Conservation (phyloP, 2,329 filamentous ascomycete species). For the Fonsecaea pugnacius region DNA sequence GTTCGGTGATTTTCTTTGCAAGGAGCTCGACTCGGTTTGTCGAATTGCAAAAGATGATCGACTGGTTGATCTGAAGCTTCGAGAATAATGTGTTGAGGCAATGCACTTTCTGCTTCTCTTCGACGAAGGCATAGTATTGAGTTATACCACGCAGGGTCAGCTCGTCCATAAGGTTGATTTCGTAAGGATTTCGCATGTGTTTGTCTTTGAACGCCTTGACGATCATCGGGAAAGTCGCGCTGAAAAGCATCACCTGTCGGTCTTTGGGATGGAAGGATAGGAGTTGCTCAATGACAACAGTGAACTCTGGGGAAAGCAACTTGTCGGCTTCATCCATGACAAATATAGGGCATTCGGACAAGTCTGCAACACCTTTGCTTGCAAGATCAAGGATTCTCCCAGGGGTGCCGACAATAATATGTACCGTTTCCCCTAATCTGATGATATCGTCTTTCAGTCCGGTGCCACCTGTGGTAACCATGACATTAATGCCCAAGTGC, state of each 20-base stretch:
- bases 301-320: conserved; percentile 94
- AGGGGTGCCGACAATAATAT: conserved; percentile 96
- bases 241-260: conserved; percentile 99
- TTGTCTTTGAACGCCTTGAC: conserved; percentile 98
- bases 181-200: conserved; percentile 94
- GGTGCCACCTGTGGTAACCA: conserved; percentile 98
- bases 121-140: conserved; percentile 98
- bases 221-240: conserved; percentile 93
- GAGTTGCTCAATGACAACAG: conserved; percentile 94
- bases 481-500: conserved; percentile 95
- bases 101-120: conserved; percentile 99
- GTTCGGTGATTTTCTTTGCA: conserved; percentile 98
- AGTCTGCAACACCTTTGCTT: conserved; percentile 92
- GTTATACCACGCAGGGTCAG: conserved; percentile 97
- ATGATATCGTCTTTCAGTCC: conserved; percentile 96
- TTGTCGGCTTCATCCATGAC: conserved; percentile 99
- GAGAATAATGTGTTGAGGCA: conserved; percentile 98
- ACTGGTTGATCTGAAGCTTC: conserved; percentile 99
- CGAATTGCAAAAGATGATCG: conserved; percentile 99
- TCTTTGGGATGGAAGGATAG: conserved; percentile 95
- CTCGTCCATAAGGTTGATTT: conserved; percentile 99
- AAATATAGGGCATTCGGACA: conserved; percentile 95
- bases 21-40: conserved; percentile 97
- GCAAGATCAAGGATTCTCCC: conserved; percentile 95
- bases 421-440: conserved; percentile 88